Base-by-base conservation (phyloP, 371 early-diverging fungal species). In the Batkoa obscura region DNA sequence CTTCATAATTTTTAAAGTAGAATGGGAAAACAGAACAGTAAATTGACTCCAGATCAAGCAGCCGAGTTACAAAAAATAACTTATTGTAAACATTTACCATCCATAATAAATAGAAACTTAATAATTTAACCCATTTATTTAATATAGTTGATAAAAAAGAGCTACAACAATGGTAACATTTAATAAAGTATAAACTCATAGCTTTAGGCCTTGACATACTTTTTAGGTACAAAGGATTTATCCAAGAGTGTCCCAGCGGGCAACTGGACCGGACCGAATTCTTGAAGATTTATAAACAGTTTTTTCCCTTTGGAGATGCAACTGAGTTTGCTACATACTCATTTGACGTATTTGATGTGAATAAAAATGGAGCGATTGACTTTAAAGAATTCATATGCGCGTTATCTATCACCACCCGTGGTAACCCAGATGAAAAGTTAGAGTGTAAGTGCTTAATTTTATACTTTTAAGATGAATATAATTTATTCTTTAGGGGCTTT, bases 271-370 rank as follows among this genome's bases (percentile, higher is more conserved):
- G 80, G 64, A 69, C 78, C 10, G 89, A 89, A 59, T 94, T 96
- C 61, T 83, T 82, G 68, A 83, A 84, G 59, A 90, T 94, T 42
- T 96, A 93, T 72, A 89, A 94, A 67, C 86, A 86, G 62, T 94
- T 90, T 72, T 96, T 94, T 62, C 94, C 96, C 8, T 94, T 96
- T 66, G 94, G 94, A 34, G 93, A 96, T 66, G 76, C 94, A 2
- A 76, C 84, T 50, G 71, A 74, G 34, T 96, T 91, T 69, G 88
- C 94, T 15, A 87, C 90, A 60, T 81, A 86, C 67, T 88, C 87
- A 1, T 91, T 92, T 60, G 74, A 83, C 50, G 81, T 90, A 42
- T 92, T 93, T 71, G 94, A 93, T 62, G 68, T 72, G 39, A 84
- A 93, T 66, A 79, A 82, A 63, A 84, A 86, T 62, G 91, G 92